Percentiles rank a stretch among this genome's conserved stretches.
Conservation (phyloP, 441 rosid genomes). For the Gossypium davidsonii region DNA sequence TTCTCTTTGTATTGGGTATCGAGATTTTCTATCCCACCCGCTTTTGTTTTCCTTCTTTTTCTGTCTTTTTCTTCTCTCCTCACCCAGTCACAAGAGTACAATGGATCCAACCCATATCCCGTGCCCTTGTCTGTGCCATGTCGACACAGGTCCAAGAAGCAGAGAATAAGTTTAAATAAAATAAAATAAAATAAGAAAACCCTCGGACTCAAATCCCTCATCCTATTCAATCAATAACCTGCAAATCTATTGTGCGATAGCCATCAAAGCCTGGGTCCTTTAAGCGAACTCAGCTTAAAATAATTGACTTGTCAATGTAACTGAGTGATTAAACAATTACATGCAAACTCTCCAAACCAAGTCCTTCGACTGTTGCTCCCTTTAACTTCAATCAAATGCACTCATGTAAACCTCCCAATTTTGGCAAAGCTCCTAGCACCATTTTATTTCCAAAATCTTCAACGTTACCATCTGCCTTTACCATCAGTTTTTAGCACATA, state of each 20-base stretch:
- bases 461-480: background rate
- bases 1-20: background rate
- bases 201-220: background rate
- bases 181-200: background rate
- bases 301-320: background rate
- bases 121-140: background rate
- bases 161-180: background rate
- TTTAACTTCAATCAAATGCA: conserved; percentile 1
- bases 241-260: background rate
- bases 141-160: background rate
- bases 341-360: conserved; percentile 1
- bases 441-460: conserved; percentile 2
- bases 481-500: background rate
- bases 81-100: background rate
- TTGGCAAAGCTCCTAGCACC: background rate
- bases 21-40: background rate
- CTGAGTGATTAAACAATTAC: background rate
- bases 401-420: conserved; percentile 1
- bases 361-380: background rate
- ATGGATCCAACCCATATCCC: background rate
- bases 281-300: background rate
- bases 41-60: background rate
- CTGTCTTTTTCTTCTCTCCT: background rate
- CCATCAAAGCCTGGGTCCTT: background rate
- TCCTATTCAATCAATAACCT: background rate